Evolutionary conservation across 1,284 basidiomycete genomes (phyloP), one percentile per base, ranked within the genome.

Genomic region (Ceratobasidium papillatum): DNA sequence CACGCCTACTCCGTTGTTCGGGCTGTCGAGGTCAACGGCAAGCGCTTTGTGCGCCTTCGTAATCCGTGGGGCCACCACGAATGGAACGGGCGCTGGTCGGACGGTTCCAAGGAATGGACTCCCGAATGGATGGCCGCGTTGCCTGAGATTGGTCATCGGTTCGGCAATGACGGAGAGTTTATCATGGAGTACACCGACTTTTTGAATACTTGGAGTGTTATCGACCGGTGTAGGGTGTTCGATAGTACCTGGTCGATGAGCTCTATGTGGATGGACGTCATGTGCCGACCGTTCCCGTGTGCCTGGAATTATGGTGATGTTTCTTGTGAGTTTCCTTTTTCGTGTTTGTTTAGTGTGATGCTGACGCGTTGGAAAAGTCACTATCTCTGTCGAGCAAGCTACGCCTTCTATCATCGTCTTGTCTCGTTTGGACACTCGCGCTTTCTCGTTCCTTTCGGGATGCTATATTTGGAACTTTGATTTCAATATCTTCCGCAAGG

Each of bases 161-260:
- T 86, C 71, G 86, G 86, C 2, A 82, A 87, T 58, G 86, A 87
- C 74, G 87, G 87, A 0, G 81, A 86, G 63, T 88, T 88, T 75
- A 82, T 88, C 7, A 88, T 88, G 87, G 87, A 88, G 79, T 88
- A 87, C 79, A 78, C 80, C 22, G 87, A 88, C 73, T 88, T 88
- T 78, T 78, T 88, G 51, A 79, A 81, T 0, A 82, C 80, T 30
- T 88, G 85, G 82, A 82, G 83, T 19, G 78, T 81, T 22, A 81
- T 88, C 5, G 85, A 88, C 61, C 80, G 85, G 9, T 86, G 85
- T 1, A 80, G 83, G 30, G 79, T 88, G 9, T 86, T 88, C 76
- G 86, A 87, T 76, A 80, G 81, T 0, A 81, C 79, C 4, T 88
- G 87, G 87, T 80, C 83, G 14, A 84, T 86, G 82, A 84, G 84